Evolutionary conservation across 1,139 yeast species (phyloP).

Genomic region (Kodamaea sp.): DNA sequence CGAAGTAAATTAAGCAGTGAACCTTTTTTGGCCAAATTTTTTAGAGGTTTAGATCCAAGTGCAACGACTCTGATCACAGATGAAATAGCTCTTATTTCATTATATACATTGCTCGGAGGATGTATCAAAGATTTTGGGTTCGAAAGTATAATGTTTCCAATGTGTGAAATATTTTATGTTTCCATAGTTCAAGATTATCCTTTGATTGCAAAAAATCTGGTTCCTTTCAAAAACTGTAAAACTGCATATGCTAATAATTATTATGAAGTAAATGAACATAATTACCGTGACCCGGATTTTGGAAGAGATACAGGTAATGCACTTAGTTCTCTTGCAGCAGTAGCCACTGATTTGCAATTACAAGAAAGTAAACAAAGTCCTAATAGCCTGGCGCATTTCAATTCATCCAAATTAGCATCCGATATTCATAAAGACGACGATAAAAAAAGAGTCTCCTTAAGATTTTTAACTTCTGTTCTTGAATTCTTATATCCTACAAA

Average conservation of each 20-base stretch:
- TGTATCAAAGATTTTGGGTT: conserved; percentile 79
- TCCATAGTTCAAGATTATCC: conserved; percentile 65
- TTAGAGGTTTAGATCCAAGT: conserved; percentile 47
- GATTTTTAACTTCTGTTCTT: conserved; percentile 42
- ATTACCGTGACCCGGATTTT: no score
- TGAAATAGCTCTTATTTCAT: conserved; percentile 46
- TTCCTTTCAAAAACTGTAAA: conserved; percentile 24
- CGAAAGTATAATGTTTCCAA: conserved; percentile 56
- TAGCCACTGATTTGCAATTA: conserved; percentile 34
- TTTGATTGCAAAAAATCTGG: conserved; percentile 44
- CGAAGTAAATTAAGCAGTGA: conserved; percentile 48
- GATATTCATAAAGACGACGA: background rate
- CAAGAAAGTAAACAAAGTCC: conserved; percentile 4
- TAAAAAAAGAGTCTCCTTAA: conserved; percentile 28
- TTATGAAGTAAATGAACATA: no score
- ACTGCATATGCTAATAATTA: background rate
- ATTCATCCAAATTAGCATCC: background rate
- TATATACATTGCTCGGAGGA: conserved; percentile 62
- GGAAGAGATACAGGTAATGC: conserved; percentile 11
- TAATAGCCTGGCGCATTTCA: no score
- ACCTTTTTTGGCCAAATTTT: conserved; percentile 43
- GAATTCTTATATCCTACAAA: conserved; percentile 59
- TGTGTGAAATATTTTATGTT: conserved; percentile 66
- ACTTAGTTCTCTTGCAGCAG: conserved; percentile 37
- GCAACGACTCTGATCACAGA: conserved; percentile 36